Conservation (phyloP, 2,329 filamentous ascomycete genomes). For the Nemania sp. region DNA sequence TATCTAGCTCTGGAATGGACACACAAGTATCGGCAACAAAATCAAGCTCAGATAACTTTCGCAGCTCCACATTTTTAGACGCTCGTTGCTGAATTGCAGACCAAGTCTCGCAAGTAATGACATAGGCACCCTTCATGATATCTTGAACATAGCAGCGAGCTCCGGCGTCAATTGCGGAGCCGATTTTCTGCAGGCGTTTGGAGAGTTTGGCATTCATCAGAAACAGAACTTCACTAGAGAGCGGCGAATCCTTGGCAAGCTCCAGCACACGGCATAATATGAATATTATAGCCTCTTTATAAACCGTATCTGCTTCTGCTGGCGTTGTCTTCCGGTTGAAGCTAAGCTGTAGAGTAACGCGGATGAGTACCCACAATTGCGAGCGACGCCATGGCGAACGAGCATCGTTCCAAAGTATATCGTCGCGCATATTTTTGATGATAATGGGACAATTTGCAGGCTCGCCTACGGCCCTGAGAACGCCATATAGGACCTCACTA, state of each 20-base stretch:
- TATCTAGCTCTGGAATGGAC: constrained; percentile 5
- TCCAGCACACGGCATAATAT: background rate
- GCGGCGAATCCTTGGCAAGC: background rate
- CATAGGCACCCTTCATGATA: background rate
- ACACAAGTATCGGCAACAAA: background rate
- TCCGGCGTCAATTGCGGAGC: background rate
- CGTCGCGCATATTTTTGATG: constrained; percentile 54
- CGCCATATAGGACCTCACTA: constrained; percentile 49
- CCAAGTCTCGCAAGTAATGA: background rate
- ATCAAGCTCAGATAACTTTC: constrained; percentile 13
- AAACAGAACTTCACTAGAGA: constrained; percentile 39
- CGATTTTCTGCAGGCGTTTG: constrained; percentile 48
- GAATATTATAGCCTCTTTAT: constrained; percentile 57
- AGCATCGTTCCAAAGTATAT: constrained; percentile 47
- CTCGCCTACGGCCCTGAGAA: background rate
- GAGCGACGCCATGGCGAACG: constrained; percentile 43
- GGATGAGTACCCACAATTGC: constrained; percentile 57
- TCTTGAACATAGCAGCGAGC: background rate
- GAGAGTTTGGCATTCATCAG: constrained; percentile 50
- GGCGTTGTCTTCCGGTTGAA: constrained; percentile 5
- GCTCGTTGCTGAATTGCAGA: background rate
- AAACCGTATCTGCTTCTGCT: constrained; percentile 32
- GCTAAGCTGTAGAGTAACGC: constrained; percentile 51
- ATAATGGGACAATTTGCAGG: constrained; percentile 39
- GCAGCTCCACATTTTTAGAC: background rate